These are phyloP conservation scores for Nematodospora valgi DNA, from an alignment of 805 yeast genomes.

Conservation along the genomic window DNA sequence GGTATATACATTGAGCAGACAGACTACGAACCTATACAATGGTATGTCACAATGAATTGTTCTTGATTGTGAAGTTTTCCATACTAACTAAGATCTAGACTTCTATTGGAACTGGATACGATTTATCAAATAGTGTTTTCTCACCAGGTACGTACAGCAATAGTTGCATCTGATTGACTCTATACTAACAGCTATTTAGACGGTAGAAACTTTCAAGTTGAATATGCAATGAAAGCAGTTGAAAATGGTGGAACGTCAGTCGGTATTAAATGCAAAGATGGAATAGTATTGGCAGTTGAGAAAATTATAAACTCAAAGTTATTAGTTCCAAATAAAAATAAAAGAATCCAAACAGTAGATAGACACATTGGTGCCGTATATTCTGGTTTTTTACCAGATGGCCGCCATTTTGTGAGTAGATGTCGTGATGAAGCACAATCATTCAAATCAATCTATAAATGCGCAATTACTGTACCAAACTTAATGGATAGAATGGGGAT, in stretches of 20 bases:
- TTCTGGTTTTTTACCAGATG: constrained; percentile 95
- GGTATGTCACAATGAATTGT: too few species aligned
- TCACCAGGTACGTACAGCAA: constrained; percentile 59
- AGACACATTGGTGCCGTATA: constrained; percentile 92
- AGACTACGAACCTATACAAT: too few species aligned
- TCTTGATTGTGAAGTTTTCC: too few species aligned
- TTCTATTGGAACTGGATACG: constrained; percentile 99
- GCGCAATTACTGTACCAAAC: constrained; percentile 73
- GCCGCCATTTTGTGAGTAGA: constrained; percentile 85
- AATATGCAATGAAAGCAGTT: constrained; percentile 95
- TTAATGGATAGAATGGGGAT: constrained; percentile 85
- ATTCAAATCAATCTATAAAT: constrained; percentile 74
- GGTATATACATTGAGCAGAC: neutral
- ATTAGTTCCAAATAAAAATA: constrained; percentile 84
- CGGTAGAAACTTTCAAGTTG: constrained; percentile 95
- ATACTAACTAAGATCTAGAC: constrained; percentile 43
- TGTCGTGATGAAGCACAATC: constrained; percentile 88
- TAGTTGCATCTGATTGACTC: too few species aligned
- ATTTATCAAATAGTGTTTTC: constrained; percentile 93
- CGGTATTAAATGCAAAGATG: constrained; percentile 90
- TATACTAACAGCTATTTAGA: constrained; percentile 57
- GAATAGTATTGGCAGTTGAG: constrained; percentile 97
- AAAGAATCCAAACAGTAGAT: constrained; percentile 89
- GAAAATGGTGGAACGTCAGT: constrained; percentile 96
- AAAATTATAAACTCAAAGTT: constrained; percentile 83